Evolutionary conservation across 1,284 basidiomycete species (phyloP), one percentile per base, ranked within the genome.

Genomic region (Ceratobasidium sp.): DNA sequence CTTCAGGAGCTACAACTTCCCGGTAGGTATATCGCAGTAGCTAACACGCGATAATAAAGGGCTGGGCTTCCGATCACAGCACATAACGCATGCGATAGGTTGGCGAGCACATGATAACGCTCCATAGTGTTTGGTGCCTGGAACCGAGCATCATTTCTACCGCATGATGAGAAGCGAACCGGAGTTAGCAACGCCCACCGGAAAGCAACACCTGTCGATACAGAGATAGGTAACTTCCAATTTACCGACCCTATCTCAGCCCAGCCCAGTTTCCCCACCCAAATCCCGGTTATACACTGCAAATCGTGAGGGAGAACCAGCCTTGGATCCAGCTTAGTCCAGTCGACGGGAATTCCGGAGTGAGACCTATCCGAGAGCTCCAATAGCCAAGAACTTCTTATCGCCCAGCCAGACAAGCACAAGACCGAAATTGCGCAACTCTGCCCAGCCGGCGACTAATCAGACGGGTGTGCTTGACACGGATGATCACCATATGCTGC

Each of bases 61-160:
- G 60, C 50, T 64, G 50, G 50, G 60, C 60, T 53, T 44, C 60
- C 60, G 27, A 64, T 64, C 50, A 27, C 39, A 54, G 60, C 25
- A 33, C 60, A 23, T 2, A 16, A 19, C n/a, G 23, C 39, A 44
- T 30, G 60, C 39, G 60, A 64, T 64, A 64, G 60, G 60, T 44
- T 53, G 50, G 60, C 39, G 49, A 64, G 60, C 60, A 64, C 60
- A 54, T 64, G 60, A 64, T 64, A 64, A 54, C 50, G 60, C 50
- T 54, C 53, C 50, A 23, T 11, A 36, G 9, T 2, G 49, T 33
- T 64, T 64, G 60, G 60, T 64, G 60, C 60, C 60, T 64, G 60
- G 60, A 19, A 36, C 44, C 6, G 50, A 33, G 14, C 47, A 64
- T 41, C 36, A 42, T 23, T 25, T 46, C 50, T 39, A 54, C 39